Evolutionary conservation across 2,329 filamentous ascomycete species (phyloP), one percentile per base, ranked within the genome.

Genomic region (Colletotrichum brevisporum): DNA sequence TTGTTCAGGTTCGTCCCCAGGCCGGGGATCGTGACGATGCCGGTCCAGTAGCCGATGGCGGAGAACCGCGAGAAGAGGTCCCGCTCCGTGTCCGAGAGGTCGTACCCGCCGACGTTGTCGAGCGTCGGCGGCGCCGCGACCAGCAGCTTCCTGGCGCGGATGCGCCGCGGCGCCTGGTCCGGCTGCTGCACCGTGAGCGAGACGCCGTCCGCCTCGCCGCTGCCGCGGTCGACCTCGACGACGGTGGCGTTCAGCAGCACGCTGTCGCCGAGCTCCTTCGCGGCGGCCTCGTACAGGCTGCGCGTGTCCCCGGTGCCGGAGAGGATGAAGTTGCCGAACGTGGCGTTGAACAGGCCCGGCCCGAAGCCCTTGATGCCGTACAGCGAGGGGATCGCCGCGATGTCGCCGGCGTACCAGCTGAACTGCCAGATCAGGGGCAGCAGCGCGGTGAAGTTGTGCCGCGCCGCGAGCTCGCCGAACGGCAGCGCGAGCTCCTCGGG

Each of bases 401-500:
- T 70, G 57, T 84, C 80, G 2, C 81, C 83, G 1, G 80, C 70
- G n/a, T 79, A 82, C 56, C 80, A 76, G 27, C 77, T 75, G 56
- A 77, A 81, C 5, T 65, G 66, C 62, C 74, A 79, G 8, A 82
- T 75, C n/a, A 76, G 68, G 8, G 73, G 73, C 0, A 83, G 75
- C 0, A 80, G 71, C 16, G 76, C 77, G 21, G 77, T 72, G 6
- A 87, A 74, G 27, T 76, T 71, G 71, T 84, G 78, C 69, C 84
- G 83, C 18, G 77, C 72, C 6, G 83, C 74, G 59, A 84, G 84
- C 8, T 83, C 76, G 1, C 80, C 78, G 45, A 81, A 85, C 0
- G 83, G 78, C 0, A 82, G 71, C 6, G 82, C 71, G 0, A 87
- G 74, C 50, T 86, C 84, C 36, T 80, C 77, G 0, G 84, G 84